Percentiles rank a stretch among this genome's conserved stretches.
Evolutionary conservation across 2,329 filamentous ascomycete genomes (phyloP).

Genomic region (Diatrype stigma): DNA sequence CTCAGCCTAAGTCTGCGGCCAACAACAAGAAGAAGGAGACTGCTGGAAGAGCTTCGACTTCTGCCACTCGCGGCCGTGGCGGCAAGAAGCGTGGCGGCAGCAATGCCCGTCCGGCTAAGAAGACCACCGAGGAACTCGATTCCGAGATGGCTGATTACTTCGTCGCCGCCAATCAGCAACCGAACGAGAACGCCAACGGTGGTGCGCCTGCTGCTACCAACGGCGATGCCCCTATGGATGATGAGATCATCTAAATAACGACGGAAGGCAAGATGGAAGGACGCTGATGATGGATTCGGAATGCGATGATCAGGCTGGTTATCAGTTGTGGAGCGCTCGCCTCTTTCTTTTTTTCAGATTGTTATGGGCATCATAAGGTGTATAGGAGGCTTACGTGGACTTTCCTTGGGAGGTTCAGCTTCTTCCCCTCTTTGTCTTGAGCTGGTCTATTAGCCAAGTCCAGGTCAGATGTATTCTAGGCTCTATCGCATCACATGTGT

Average conservation of each 20-base stretch:
- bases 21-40: conserved; percentile 61
- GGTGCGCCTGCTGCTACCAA: conserved; percentile 41
- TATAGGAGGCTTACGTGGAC: background rate
- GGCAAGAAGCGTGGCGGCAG: conserved; percentile 54
- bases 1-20: conserved; percentile 78
- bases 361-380: background rate
- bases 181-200: conserved; percentile 42
- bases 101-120: conserved; percentile 66
- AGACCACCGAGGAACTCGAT: conserved; percentile 93
- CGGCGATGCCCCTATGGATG: conserved; percentile 62
- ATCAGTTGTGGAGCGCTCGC: background rate
- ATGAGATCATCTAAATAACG: conserved; percentile 50
- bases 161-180: conserved; percentile 41
- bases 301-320: background rate
- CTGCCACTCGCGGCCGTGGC: conserved; percentile 42
- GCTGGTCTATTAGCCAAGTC: background rate
- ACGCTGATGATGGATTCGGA: background rate
- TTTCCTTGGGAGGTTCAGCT: background rate
- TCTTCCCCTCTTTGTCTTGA: background rate
- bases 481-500: background rate
- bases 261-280: background rate
- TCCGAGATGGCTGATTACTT: conserved; percentile 99
- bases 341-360: background rate
- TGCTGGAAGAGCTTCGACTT: conserved; percentile 38
- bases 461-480: background rate